Percentiles rank a stretch among this genome's conserved stretches.
Conservation (phyloP, 2,329 filamentous ascomycete genomes). For the Mycosphaerelloides madeirae region DNA sequence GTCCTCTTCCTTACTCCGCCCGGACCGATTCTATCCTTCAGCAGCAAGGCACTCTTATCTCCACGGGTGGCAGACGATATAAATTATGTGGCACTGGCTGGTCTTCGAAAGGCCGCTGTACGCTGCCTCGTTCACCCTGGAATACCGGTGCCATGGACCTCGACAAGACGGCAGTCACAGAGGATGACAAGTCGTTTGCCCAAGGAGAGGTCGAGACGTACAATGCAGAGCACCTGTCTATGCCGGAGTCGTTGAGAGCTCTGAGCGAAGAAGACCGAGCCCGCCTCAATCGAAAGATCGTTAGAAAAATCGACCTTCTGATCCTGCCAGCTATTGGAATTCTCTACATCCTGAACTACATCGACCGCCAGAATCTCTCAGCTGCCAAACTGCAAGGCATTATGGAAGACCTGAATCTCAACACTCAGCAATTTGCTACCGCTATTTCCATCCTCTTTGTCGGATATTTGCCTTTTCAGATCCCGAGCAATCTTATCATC, state of each 20-base stretch:
- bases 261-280: slow-evolving; percentile 1
- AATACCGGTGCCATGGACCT: neutral
- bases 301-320: slow-evolving; percentile 15
- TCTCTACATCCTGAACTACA: slow-evolving; percentile 21
- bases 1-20: too few species aligned
- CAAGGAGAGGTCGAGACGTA: neutral
- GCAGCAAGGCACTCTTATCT: too few species aligned
- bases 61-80: too few species aligned
- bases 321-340: slow-evolving; percentile 17
- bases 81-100: too few species aligned
- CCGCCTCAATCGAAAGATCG: slow-evolving; percentile 1
- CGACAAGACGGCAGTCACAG: neutral
- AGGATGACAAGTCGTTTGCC: neutral
- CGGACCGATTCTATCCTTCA: too few species aligned
- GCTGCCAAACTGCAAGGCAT: slow-evolving; percentile 17
- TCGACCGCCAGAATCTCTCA: slow-evolving; percentile 18
- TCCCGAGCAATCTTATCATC: slow-evolving; percentile 41
- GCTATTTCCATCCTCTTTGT: slow-evolving; percentile 20
- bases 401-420: slow-evolving; percentile 12
- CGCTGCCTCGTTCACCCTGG: too few species aligned
- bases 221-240: neutral
- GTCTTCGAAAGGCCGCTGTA: too few species aligned
- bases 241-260: neutral
- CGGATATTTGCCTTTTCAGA: slow-evolving; percentile 36
- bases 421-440: slow-evolving; percentile 13